phyloP scores from a whole-genome alignment of 2,329 filamentous ascomycete genomes.

The Fusarium temperatum region DNA sequence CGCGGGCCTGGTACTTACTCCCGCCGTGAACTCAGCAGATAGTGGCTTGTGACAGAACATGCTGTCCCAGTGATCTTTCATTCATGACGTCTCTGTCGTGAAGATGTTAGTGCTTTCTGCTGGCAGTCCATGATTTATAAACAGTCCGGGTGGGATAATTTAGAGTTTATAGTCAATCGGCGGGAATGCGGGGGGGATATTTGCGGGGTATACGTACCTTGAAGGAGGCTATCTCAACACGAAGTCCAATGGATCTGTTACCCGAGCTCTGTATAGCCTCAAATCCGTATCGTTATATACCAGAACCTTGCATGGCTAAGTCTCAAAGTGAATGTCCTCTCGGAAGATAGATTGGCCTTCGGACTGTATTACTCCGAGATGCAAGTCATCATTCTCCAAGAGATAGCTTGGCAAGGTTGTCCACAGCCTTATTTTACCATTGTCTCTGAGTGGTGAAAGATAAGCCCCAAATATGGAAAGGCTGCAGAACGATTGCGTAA shows the following conservation, averaged over 20 bases:
- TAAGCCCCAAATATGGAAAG: not conserved
- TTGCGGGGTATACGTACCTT: not conserved
- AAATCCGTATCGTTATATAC: too few species aligned
- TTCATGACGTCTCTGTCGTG: not conserved
- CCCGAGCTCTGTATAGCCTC: not conserved
- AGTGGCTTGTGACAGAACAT: not conserved
- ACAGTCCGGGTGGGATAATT: not conserved
- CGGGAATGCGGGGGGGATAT: not conserved
- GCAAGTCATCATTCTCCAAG: not conserved
- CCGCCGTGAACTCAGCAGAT: fast-evolving
- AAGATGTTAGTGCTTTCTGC: not conserved
- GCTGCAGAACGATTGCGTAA: not conserved
- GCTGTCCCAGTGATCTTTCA: too few species aligned
- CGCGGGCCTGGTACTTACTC: fast-evolving
- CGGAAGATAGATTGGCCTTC: too few species aligned
- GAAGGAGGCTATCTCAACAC: too few species aligned
- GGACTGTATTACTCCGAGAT: fast-evolving
- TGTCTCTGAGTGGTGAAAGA: not conserved
- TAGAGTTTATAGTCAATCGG: not conserved
- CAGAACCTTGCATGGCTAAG: fast-evolving
- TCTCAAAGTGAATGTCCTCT: not conserved
- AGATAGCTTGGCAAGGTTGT: not conserved
- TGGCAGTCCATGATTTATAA: not conserved
- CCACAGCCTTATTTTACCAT: not conserved
- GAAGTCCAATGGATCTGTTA: fast-evolving